Base-by-base conservation (phyloP, 176 grass and related monocot species). In the Echinochloa phyllopogon region DNA sequence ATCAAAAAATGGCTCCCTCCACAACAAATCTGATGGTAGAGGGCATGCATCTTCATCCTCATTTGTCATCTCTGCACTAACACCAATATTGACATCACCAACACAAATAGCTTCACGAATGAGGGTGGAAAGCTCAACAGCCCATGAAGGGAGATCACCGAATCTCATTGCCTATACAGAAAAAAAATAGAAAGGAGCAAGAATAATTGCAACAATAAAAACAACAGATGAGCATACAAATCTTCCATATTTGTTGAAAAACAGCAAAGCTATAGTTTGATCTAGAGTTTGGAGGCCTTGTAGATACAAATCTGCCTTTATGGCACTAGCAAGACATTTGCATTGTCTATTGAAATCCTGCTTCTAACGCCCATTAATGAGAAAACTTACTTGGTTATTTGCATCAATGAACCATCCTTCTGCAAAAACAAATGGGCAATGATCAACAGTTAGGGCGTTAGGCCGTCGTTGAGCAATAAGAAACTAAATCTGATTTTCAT, bases 1-100 rank as follows among this genome's bases (percentile, higher is more conserved):
- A 66, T 98, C 89, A 77, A 95, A 98, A 67, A 92, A 68, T 10
- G 96, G 96, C 64, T 98, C 87, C 75, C 93, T 92, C 89, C 89
- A 92, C 40, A 98, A 36, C 50, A 98, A 84, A 68, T 98, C 83
- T 66, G 82, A 89, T 59, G 91, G 96, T 38, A 95, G 56, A 82
- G 93, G 96, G 40, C 87, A 93, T 36, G 53, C 75, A 66, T 90
- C 89, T 88, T 88, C 79, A 84, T 85, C 87, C 75, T 84, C 83
- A 3, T 50, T 73, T 78, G 50, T 56, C 53, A 75, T 79, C 10
- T 78, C 88, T 37, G 21, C 9, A 18, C 42, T 42, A 36, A 75
- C 43, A 45, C 38, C 50, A 79, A 16, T 53, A 88, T 48, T 7
- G 52, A 87, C 77, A 13, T 88, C 37, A 69, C 91, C 83, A 65